These are phyloP conservation scores for Papilionanthe hybrid DNA, from an alignment of 116 monocot species.

Conservation along the genomic window DNA sequence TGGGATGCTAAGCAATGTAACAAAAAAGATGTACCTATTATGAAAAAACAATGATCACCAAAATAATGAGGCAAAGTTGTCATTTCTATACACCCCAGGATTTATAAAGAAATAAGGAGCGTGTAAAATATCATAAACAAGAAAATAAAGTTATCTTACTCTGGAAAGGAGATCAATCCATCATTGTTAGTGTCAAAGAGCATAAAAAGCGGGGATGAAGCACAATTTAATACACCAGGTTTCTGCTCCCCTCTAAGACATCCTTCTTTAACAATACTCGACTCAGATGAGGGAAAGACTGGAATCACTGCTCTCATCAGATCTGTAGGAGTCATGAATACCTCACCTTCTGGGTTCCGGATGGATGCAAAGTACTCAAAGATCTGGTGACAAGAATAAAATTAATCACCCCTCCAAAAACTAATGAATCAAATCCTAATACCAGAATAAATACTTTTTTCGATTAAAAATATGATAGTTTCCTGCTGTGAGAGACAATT, in stretches of 20 bases:
- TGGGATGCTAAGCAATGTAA: slow-evolving; percentile 92
- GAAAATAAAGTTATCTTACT: slow-evolving; percentile 43
- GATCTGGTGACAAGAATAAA: slow-evolving; percentile 34
- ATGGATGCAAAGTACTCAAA: slow-evolving; percentile 94
- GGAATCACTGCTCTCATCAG: slow-evolving; percentile 94
- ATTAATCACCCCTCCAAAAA: background rate
- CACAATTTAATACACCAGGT: slow-evolving; percentile 70
- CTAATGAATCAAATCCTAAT: background rate
- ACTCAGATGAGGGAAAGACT: slow-evolving; percentile 93
- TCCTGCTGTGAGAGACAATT: background rate
- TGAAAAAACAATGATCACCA: background rate
- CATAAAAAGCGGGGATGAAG: slow-evolving; percentile 81
- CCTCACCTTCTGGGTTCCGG: slow-evolving; percentile 54
- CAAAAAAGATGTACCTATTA: slow-evolving; percentile 94
- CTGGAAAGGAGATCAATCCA: slow-evolving; percentile 91
- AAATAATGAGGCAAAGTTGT: background rate
- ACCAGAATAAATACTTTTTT: background rate
- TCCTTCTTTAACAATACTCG: slow-evolving; percentile 67
- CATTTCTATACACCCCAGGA: background rate
- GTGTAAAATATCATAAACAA: background rate
- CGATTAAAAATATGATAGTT: background rate
- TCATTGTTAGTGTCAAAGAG: slow-evolving; percentile 95
- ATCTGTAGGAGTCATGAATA: slow-evolving; percentile 82
- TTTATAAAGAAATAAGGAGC: background rate
- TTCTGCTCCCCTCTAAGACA: slow-evolving; percentile 71